Percentiles rank a stretch among this genome's conserved stretches.
These are phyloP conservation scores for Fusarium burgessii DNA, from an alignment of 2,329 filamentous ascomycete species.

Conservation along the genomic window DNA sequence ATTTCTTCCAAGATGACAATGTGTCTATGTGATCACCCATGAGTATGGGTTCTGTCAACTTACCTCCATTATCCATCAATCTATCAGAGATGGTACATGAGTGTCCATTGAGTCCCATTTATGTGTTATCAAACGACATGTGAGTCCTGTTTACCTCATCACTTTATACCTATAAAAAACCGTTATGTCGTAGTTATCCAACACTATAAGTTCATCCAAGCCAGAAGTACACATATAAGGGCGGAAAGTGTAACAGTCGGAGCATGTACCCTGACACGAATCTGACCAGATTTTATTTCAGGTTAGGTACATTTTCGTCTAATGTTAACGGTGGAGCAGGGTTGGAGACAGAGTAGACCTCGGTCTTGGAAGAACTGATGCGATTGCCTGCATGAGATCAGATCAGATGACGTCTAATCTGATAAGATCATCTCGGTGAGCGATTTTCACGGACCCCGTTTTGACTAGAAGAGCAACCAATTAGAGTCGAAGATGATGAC, in stretches of 20 bases:
- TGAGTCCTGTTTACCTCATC: background rate
- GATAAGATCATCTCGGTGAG: constrained; percentile 37
- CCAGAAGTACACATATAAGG: background rate
- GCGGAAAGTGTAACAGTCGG: constrained; percentile 17
- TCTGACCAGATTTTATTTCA: constrained; percentile 18
- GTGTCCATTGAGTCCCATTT: background rate
- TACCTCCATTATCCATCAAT: too few relatives aligned
- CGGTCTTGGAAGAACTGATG: constrained; percentile 12
- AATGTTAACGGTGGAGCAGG: constrained; percentile 21
- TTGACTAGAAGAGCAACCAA: background rate
- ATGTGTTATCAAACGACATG: background rate
- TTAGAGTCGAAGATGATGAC: background rate
- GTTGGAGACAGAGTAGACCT: background rate
- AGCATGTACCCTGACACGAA: constrained; percentile 30
- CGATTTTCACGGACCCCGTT: constrained; percentile 35
- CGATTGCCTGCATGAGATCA: constrained; percentile 31
- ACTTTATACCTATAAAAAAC: background rate
- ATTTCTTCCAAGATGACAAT: background rate
- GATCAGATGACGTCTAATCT: constrained; percentile 35
- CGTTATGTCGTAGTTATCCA: background rate
- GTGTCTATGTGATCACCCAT: background rate
- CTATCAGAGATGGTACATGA: background rate
- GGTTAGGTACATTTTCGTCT: background rate
- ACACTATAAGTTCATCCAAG: background rate
- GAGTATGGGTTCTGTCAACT: background rate